phyloP scores from a whole-genome alignment of 2,329 filamentous ascomycete species.

The Xylariomycetidae sp. region DNA sequence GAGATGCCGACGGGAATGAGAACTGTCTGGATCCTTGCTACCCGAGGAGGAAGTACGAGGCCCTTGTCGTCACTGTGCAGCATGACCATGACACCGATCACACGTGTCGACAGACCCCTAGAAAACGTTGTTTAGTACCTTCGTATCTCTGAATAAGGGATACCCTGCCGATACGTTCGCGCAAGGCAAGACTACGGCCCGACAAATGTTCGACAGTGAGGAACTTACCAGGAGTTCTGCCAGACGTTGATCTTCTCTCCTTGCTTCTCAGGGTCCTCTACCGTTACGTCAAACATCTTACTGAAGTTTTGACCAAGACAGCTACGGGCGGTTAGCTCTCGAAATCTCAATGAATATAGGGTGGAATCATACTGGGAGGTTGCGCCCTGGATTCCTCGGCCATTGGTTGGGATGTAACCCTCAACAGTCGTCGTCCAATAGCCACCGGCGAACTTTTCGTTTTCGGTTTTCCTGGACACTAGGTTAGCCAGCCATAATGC shows the following conservation, averaged over 20 bases:
- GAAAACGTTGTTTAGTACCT: no score
- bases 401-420: slow-evolving; percentile 92
- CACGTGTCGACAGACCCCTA: slow-evolving; percentile 86
- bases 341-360: no score
- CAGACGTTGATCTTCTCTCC: slow-evolving; percentile 80
- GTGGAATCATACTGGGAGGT: slow-evolving; percentile 88
- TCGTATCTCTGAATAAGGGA: no score
- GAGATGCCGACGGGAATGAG: slow-evolving; percentile 91
- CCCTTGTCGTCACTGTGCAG: slow-evolving; percentile 96
- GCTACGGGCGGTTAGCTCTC: slow-evolving; percentile 6
- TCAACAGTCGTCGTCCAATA: slow-evolving; percentile 96
- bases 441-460: slow-evolving; percentile 95
- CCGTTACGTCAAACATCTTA: slow-evolving; percentile 98
- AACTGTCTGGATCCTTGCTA: slow-evolving; percentile 79
- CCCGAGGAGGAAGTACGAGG: slow-evolving; percentile 83
- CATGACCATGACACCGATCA: slow-evolving; percentile 98
- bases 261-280: slow-evolving; percentile 83
- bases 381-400: slow-evolving; percentile 91
- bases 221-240: slow-evolving; percentile 78
- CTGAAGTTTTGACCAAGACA: slow-evolving; percentile 91
- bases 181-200: no score
- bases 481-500: background rate
- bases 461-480: slow-evolving; percentile 69
- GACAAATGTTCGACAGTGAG: background rate
- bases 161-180: no score